Evolutionary conservation across 805 yeast species (phyloP).

Genomic region (Soucietia sequanensis): DNA sequence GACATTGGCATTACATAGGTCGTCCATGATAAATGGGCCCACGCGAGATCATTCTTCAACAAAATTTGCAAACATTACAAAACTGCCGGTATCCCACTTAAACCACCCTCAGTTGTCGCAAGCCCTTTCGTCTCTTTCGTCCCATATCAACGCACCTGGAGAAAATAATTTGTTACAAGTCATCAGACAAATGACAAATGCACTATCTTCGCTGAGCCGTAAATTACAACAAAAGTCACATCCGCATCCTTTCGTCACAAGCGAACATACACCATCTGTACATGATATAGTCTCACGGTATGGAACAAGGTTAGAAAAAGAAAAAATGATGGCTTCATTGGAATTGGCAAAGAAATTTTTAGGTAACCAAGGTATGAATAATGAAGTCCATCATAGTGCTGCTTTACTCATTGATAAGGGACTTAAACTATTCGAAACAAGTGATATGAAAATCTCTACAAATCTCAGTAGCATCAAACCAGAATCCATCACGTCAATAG

Average conservation of each 20-base stretch:
- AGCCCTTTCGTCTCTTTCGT: slow-evolving; percentile 31
- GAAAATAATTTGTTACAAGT: slow-evolving; percentile 32
- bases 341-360: slow-evolving; percentile 31
- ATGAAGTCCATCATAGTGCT: slow-evolving; percentile 16
- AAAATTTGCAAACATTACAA: slow-evolving; percentile 16
- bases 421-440: slow-evolving; percentile 14
- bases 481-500: slow-evolving; percentile 11
- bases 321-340: slow-evolving; percentile 27
- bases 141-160: slow-evolving; percentile 23
- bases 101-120: slow-evolving; percentile 31
- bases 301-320: slow-evolving; percentile 18
- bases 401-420: slow-evolving; percentile 23
- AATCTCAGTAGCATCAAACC: slow-evolving; percentile 4
- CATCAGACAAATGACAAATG: slow-evolving; percentile 39
- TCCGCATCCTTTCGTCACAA: too few relatives aligned
- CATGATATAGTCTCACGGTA: slow-evolving; percentile 21
- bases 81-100: slow-evolving; percentile 1
- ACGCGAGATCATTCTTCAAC: slow-evolving; percentile 28
- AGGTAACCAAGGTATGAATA: slow-evolving; percentile 10
- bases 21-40: slow-evolving; percentile 36
- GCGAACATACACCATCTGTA: slow-evolving; percentile 12
- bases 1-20: slow-evolving; percentile 54
- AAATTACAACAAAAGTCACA: slow-evolving; percentile 10
- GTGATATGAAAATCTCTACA: slow-evolving; percentile 6
- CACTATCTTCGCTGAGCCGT: slow-evolving; percentile 18